Base-by-base conservation (phyloP, 2,329 filamentous ascomycete species). In the Rutstroemia sp. region DNA sequence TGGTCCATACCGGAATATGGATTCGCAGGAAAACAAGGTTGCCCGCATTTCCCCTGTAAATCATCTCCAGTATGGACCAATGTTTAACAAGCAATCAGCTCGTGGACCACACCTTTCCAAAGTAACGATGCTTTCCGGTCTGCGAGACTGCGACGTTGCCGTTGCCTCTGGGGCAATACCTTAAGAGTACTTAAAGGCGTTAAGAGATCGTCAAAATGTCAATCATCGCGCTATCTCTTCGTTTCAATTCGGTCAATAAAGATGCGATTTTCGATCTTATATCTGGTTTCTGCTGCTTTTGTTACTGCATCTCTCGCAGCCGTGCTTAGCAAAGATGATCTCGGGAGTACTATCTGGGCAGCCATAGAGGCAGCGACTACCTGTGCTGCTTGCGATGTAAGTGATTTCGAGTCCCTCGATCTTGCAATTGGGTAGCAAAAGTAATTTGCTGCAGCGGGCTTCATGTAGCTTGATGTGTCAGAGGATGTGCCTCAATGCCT, bases 321-420 rank as follows among this genome's bases (percentile, higher is more conserved):
- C 19, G 48, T 46, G 14, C 23, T 58, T 12, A 53, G 39, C 19
- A 58, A 58, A 51, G 40, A 49, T 38, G 44, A 49, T n/a, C 14
- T 30, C 16, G 44, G 12, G 17, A 38, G 23, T 5, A 44, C 51
- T 40, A 58, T 58, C 17, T 52, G 40, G 57, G 25, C 44, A 25
- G 48, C 49, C 44, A 58, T 58, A 21, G 42, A 56, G 16, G 48
- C 47, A 21, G 54, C 48, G 1, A 39, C 44, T 21, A 48, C 47
- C 30, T 58, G 57, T 36, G 36, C 8, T n/a, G 53, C 27, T 23
- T 58, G 57, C n/a, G 25, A 58, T 16, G 57, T 58, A 39, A 44
- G 48, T 53, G 39, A 10, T 6, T 38, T 30, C 27, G 10, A 30
- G 25, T 7, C 17, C 5, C 14, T 42, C 39, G 2, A 17, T 5